Conservation (phyloP, 2,329 filamentous ascomycete genomes). For the Phialophora tarda region DNA sequence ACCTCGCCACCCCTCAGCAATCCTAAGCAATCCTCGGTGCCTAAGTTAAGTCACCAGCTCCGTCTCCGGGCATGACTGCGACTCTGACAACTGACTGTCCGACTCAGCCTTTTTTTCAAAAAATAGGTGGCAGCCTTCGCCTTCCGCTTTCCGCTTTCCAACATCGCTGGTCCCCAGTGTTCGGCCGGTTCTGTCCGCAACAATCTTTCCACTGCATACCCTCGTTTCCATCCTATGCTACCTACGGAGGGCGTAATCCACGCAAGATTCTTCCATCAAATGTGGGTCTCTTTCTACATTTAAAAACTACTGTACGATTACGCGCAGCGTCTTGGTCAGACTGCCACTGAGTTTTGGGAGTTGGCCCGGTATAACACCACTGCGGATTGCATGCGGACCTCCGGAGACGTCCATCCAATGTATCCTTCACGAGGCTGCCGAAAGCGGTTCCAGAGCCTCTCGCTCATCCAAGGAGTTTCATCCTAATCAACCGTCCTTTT, state of each 20-base stretch:
- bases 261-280: neutral
- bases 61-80: neutral
- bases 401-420: neutral
- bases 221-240: no score
- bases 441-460: no score
- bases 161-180: neutral
- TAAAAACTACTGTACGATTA: neutral
- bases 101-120: neutral
- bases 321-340: neutral
- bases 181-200: no score
- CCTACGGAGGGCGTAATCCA: neutral
- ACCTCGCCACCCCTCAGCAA: neutral
- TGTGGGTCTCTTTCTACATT: neutral
- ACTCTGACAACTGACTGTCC: neutral
- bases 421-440: neutral
- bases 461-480: neutral
- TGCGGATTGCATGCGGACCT: neutral
- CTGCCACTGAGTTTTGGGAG: neutral
- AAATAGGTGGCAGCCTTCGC: neutral
- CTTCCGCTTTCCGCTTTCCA: neutral
- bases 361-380: neutral
- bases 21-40: neutral
- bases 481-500: neutral
- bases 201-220: no score
- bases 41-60: neutral